Evolutionary conservation across 2,329 filamentous ascomycete species (phyloP), one percentile per base, ranked within the genome.

Genomic region (Remersonia thermophila): DNA sequence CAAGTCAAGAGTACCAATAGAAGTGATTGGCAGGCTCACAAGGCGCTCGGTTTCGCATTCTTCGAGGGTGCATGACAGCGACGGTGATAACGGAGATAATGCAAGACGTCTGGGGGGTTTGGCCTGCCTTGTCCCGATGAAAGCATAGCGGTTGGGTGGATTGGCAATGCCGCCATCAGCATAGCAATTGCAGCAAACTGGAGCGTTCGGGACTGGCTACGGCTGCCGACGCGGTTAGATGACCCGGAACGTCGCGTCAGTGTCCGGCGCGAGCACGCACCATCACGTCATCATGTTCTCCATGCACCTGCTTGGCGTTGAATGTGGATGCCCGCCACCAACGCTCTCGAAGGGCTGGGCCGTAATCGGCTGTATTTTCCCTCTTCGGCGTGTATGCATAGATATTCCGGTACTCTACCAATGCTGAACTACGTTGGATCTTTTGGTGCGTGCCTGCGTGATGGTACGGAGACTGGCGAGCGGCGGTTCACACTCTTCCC

Each of bases 231-330:
- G 20, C 30, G 18, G 13, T 17, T 30, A 3, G 12, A 2, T 25
- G 35, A 23, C 14, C 25, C 12, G 13, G 29, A 9, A 32, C 30
- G 32, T 43, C 30, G 39, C 41, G 40, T 44, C 37, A 45, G 32
- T 8, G 23, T 15, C 30, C 15, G 27, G 34, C 31, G n/a, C 27
- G 36, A 45, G 41, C 41, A 45, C 45, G 45, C 35, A 30, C 40
- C 41, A 44, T 45, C 43, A 45, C 45, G 45, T 23, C 39, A 47
- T 45, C 17, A 30, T 16, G 30, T 14, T 23, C 36, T 17, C 26
- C 15, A 30, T 12, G 33, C 31, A 5, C 23, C 11, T 16, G 10
- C 31, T 37, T 37, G 34, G 27, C 35, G 16, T 25, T 7, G 7
- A 23, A 5, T 23, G 20, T 9, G 9, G 20, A 9, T 9, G 13